Evolutionary conservation across 768 basidiomycete species (phyloP).

Genomic region (Leccinum fibrillosum): DNA sequence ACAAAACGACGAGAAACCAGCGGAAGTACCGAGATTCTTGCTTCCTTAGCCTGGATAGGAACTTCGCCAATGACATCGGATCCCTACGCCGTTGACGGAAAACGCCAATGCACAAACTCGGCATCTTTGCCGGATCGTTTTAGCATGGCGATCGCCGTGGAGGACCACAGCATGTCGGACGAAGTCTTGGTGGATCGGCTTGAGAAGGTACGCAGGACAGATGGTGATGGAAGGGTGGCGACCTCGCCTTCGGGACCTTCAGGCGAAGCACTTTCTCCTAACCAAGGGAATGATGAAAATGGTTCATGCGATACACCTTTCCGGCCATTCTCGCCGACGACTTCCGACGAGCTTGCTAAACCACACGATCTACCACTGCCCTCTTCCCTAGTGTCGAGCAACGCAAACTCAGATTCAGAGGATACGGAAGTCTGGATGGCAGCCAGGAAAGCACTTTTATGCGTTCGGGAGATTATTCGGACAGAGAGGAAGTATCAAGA

Average conservation of each 20-base stretch:
- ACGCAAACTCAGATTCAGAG: conserved; percentile 12
- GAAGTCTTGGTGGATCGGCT: conserved; percentile 47
- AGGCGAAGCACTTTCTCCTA: neutral
- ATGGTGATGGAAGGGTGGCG: neutral
- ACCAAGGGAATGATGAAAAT: neutral
- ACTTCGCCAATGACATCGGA: neutral
- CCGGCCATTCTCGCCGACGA: neutral
- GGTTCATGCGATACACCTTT: neutral
- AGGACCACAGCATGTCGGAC: conserved; percentile 48
- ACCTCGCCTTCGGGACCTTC: neutral
- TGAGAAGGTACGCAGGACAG: conserved; percentile 39
- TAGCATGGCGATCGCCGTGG: conserved; percentile 45
- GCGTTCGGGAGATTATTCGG: conserved; percentile 46
- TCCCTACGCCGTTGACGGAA: neutral
- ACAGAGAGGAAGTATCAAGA: conserved; percentile 46
- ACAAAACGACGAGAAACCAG: conserved; percentile 6
- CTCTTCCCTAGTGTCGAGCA: conserved; percentile 4
- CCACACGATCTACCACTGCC: neutral
- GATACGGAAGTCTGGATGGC: conserved; percentile 33
- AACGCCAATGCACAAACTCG: neutral
- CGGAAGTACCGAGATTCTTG: conserved; percentile 25
- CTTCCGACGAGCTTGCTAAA: neutral
- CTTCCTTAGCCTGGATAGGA: conserved; percentile 35
- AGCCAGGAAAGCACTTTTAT: conserved; percentile 40
- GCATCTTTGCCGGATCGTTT: conserved; percentile 6